A percentile compares a stretch with the other conserved stretches of the same genome.
phyloP scores from a whole-genome alignment of 306 rosid genomes.

The Crataegus laevigata region DNA sequence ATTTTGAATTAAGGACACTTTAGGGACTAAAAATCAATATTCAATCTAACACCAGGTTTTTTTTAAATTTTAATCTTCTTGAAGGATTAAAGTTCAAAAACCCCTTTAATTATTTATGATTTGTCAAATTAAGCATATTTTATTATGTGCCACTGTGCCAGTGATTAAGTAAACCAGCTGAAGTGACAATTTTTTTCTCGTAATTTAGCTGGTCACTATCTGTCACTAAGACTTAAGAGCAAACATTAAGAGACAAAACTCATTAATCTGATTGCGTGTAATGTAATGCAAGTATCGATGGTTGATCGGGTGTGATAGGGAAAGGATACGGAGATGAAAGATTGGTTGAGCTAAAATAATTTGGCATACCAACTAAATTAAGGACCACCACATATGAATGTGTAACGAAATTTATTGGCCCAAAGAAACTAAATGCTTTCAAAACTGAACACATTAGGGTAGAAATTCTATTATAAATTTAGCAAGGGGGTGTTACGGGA shows the following conservation, averaged over 20 bases:
- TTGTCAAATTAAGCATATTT: not conserved
- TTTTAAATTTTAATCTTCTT: too few species aligned
- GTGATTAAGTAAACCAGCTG: not conserved
- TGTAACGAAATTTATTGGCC: not conserved
- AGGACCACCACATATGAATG: not conserved
- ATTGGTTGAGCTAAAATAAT: constrained; percentile 21
- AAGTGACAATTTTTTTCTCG: not conserved
- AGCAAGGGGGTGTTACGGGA: too few species aligned
- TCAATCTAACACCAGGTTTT: too few species aligned
- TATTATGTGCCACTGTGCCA: not conserved
- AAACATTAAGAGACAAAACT: not conserved
- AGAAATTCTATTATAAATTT: too few species aligned
- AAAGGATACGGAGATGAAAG: not conserved
- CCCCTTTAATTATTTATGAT: too few species aligned
- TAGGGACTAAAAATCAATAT: too few species aligned
- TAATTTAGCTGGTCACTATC: not conserved
- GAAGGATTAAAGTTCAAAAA: too few species aligned
- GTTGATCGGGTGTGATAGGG: not conserved
- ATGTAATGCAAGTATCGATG: constrained; percentile 13
- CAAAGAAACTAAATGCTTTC: not conserved
- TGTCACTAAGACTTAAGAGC: not conserved
- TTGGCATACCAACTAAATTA: constrained; percentile 2
- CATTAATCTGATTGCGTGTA: constrained; percentile 6
- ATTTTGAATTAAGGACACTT: too few species aligned
- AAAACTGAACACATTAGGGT: too few species aligned